Evolutionary conservation across 768 basidiomycete species (phyloP), one percentile per base, ranked within the genome.

Genomic region (Obba rivulosa): DNA sequence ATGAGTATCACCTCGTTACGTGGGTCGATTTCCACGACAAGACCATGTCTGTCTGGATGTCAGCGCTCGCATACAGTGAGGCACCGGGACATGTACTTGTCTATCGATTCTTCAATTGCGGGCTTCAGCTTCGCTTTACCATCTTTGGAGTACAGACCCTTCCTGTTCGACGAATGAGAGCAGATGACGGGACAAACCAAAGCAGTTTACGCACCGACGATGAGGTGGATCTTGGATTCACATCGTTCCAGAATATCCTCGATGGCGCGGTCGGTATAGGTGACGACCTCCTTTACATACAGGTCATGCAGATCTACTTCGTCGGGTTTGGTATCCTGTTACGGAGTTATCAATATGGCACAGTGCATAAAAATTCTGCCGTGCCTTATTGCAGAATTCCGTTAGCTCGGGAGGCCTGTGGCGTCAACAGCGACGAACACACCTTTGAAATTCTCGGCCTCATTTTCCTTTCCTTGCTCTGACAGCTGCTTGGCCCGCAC

Each of bases 271-370:
- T 97, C 94, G 1, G 80, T 83, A 44, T 75, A 76, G 37, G 76
- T 70, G 41, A 95, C 80, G 18, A 92, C 91, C 67, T 98, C 95
- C 61, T 91, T 92, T 52, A 95, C 93, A 64, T 90, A 95, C 3
- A 98, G 69, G 2, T 92, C 94, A 60, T 97, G 94, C 20, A 97
- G 69, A 65, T 97, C 90, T 39, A 96, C 70, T 63, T 92, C 87
- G 1, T 85, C 87, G 0, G 76, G 75, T 49, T 77, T 65, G 45
- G 83, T 82, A 51, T 87, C 81, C 79, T 84, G 58, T 37, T 45
- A 10, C 5, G 23, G 28, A 4, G 13, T 10, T 2, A 14, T 8
- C 14, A 18, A 17, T 24, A 43, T 16, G 34, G 28, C 34, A 5
- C 5, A 35, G 17, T 34, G 37, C 28, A 44, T 3, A 17, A 44